Evolutionary conservation across 805 yeast species (phyloP).

Genomic region (Maudiozyma bulderi): DNA sequence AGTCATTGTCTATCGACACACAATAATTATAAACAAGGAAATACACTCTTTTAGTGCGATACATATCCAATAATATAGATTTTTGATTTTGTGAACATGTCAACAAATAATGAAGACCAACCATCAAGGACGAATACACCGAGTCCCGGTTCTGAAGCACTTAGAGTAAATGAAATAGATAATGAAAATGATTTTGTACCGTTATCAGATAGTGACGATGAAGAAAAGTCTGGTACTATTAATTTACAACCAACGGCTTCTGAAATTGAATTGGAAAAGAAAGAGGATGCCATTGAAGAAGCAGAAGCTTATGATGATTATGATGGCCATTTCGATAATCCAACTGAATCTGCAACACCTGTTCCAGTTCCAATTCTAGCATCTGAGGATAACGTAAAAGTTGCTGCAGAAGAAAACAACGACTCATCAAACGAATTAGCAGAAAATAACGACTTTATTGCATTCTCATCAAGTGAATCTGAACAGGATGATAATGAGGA

Average conservation of each 20-base stretch:
- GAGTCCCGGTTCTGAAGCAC: not conserved
- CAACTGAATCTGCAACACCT: conserved; percentile 8
- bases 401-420: not conserved
- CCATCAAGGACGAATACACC: not conserved
- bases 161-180: conserved; percentile 1
- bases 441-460: conserved; percentile 34
- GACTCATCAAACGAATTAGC: conserved; percentile 3
- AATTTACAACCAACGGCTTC: not conserved
- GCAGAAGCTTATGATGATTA: conserved; percentile 21
- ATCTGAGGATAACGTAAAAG: not conserved
- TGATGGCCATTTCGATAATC: conserved; percentile 21
- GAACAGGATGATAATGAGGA: conserved; percentile 20
- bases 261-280: conserved; percentile 1
- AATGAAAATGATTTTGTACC: conserved; percentile 4
- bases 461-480: conserved; percentile 25
- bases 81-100: not conserved
- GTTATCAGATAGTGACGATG: conserved; percentile 1
- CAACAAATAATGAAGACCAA: not conserved
- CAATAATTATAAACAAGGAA: too few species aligned
- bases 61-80: too few species aligned
- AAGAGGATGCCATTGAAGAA: conserved; percentile 4
- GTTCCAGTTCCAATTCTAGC: not conserved
- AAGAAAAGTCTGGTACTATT: not conserved
- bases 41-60: too few species aligned
- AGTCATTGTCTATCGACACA: too few species aligned